Base-by-base conservation (phyloP, 75 land plant species). In the Azolla pinnata region DNA sequence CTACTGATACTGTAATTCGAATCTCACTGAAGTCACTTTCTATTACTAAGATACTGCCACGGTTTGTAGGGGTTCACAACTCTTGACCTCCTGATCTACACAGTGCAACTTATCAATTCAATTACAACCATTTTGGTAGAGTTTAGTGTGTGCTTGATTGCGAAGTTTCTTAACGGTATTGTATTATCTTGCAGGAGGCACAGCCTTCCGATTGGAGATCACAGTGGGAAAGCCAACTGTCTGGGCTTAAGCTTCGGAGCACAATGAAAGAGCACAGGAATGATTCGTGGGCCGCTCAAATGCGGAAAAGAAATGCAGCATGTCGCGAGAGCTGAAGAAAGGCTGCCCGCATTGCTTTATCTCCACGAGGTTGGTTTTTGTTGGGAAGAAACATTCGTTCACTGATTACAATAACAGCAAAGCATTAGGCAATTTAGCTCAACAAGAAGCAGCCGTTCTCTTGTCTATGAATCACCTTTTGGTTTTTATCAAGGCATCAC, bases 241-340 rank as follows among this genome's bases (percentile, higher is more conserved):
- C 57, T 33, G 57, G 40, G 35, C 58, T 64, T 24, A 52, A 35
- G 57, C n/a, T 20, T 1, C 3, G 66, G 44, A 64, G 56, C 25
- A 23, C 17, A 0, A 34, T 40, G 33, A 64, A 53, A 29, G 57
- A 26, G 3, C 3, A 40, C 2, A 60, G 19, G 21, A 29, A 38
- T 38, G 48, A 63, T 77, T 78, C 2, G 77, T 76, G 18, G 38
- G 45, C 18, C 49, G 35, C 59, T n/a, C n/a, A n/a, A n/a, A n/a
- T n/a, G n/a, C n/a, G n/a, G n/a, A n/a, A n/a, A n/a, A n/a, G n/a
- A n/a, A n/a, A n/a, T n/a, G n/a, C n/a, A n/a, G n/a, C n/a, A n/a
- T n/a, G n/a, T n/a, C n/a, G n/a, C n/a, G n/a, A n/a, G n/a, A n/a
- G n/a, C n/a, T n/a, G n/a, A n/a, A n/a, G n/a, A n/a, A n/a, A n/a